A percentile compares a stretch with the other conserved stretches of the same genome.
Conservation (phyloP, 1,139 yeast genomes). For the Hansenula anomala region DNA sequence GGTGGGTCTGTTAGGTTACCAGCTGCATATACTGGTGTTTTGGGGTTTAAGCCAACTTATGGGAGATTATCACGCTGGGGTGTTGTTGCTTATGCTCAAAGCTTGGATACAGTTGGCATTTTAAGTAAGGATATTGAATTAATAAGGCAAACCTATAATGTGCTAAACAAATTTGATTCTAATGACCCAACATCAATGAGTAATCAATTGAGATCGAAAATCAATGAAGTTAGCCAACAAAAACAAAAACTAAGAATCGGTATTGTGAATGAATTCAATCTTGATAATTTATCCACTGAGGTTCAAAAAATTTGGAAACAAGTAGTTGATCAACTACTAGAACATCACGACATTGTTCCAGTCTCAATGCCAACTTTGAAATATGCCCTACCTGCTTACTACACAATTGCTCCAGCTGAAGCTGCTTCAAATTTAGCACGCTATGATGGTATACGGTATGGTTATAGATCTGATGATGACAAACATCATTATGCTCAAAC, state of each 20-base stretch:
- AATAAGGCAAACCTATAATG: slow-evolving; percentile 44
- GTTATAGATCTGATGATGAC: slow-evolving; percentile 44
- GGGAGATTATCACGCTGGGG: slow-evolving; percentile 93
- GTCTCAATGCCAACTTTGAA: slow-evolving; percentile 69
- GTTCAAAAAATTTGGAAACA: slow-evolving; percentile 44
- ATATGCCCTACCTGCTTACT: slow-evolving; percentile 75
- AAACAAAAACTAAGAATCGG: slow-evolving; percentile 48
- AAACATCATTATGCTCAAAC: slow-evolving; percentile 48
- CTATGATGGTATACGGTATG: slow-evolving; percentile 88
- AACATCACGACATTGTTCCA: slow-evolving; percentile 53
- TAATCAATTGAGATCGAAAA: slow-evolving; percentile 29
- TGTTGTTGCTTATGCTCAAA: slow-evolving; percentile 87
- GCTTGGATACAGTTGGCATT: slow-evolving; percentile 91
- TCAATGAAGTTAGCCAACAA: slow-evolving; percentile 12
- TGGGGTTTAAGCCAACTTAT: slow-evolving; percentile 90
- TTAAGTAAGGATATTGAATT: slow-evolving; percentile 44
- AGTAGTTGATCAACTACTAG: slow-evolving; percentile 37
- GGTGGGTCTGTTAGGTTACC: slow-evolving; percentile 96
- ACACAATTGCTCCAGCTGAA: slow-evolving; percentile 86
- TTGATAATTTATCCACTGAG: slow-evolving; percentile 47
- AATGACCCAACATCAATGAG: slow-evolving; percentile 79
- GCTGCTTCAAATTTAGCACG: slow-evolving; percentile 90
- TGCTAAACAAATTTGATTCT: slow-evolving; percentile 56
- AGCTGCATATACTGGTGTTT: slow-evolving; percentile 76
- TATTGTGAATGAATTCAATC: slow-evolving; percentile 59